Percentiles rank a stretch among this genome's conserved stretches.
Evolutionary conservation across 2,329 filamentous ascomycete genomes (phyloP).

Genomic region (Curvularia spicifera): DNA sequence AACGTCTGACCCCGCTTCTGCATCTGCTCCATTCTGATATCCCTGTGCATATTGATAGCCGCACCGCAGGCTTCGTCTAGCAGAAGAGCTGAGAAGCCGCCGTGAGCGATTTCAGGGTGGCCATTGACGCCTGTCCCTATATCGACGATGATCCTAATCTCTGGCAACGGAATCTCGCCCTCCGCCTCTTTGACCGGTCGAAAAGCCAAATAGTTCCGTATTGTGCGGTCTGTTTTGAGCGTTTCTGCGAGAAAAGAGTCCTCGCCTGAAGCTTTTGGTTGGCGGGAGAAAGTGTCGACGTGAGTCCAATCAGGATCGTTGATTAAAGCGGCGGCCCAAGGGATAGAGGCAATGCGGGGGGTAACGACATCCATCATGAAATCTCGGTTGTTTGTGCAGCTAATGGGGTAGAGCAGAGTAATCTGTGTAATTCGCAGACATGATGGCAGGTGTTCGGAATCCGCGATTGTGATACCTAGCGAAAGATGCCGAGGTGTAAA

Average conservation of each 20-base stretch:
- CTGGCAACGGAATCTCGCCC: conserved; percentile 34
- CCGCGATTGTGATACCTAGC: neutral
- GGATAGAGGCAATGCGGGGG: conserved; percentile 45
- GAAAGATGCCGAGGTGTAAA: conserved; percentile 16
- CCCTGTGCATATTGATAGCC: conserved; percentile 55
- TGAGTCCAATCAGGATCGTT: conserved; percentile 51
- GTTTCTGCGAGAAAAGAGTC: conserved; percentile 62
- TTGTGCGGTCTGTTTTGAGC: conserved; percentile 58
- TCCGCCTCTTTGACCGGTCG: conserved; percentile 27
- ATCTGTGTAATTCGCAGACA: conserved; percentile 2
- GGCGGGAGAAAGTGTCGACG: conserved; percentile 45
- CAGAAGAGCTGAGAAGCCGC: conserved; percentile 64
- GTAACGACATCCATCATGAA: conserved; percentile 32
- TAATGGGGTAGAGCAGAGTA: neutral
- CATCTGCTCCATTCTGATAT: conserved; percentile 22
- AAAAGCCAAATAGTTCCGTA: conserved; percentile 47
- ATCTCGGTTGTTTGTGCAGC: too few species aligned
- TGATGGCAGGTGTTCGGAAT: conserved; percentile 4
- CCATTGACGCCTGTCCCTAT: conserved; percentile 63
- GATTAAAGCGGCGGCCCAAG: conserved; percentile 59
- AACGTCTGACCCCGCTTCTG: conserved; percentile 10
- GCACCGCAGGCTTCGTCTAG: conserved; percentile 65
- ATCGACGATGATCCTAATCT: conserved; percentile 51
- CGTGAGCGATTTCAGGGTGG: conserved; percentile 60
- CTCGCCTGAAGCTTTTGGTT: conserved; percentile 48